phyloP scores from a whole-genome alignment of 192 early-diverging fungal genomes.

The Chytriomyces hyalinus region DNA sequence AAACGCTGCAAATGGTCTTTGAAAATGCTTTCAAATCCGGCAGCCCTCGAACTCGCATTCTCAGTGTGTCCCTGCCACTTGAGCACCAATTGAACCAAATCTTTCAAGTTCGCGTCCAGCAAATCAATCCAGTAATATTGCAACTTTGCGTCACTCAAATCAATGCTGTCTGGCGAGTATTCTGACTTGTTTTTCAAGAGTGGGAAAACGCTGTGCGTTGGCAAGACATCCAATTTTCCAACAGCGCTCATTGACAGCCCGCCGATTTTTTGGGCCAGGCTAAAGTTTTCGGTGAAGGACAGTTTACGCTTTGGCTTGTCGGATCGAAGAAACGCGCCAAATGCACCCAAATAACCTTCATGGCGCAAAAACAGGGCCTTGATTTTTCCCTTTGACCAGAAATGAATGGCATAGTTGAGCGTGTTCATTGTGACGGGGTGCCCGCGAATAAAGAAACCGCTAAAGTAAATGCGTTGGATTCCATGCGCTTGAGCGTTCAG shows the following conservation, averaged over 20 bases:
- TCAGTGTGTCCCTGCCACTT: conserved; percentile 42
- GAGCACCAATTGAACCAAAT: conserved; percentile 67
- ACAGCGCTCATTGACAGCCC: conserved; percentile 57
- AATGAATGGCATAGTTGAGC: conserved; percentile 92
- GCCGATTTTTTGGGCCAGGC: conserved; percentile 61
- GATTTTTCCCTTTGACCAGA: conserved; percentile 95
- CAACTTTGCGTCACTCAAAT: conserved; percentile 56
- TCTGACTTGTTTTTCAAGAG: conserved; percentile 54
- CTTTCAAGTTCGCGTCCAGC: conserved; percentile 68
- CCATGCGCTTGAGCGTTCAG: conserved; percentile 93
- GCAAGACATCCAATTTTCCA: conserved; percentile 69
- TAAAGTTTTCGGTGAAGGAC: conserved; percentile 89
- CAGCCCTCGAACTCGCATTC: conserved; percentile 35
- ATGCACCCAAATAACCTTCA: conserved; percentile 95
- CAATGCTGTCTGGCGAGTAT: conserved; percentile 75
- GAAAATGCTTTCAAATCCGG: conserved; percentile 69
- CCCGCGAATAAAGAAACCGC: conserved; percentile 95
- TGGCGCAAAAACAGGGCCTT: conserved; percentile 95
- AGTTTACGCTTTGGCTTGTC: conserved; percentile 20
- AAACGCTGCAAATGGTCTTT: conserved; percentile 67
- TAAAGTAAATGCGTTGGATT: conserved; percentile 91
- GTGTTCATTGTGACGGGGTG: conserved; percentile 98
- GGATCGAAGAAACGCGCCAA: conserved; percentile 82
- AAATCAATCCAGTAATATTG: conserved; percentile 79
- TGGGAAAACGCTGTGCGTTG: conserved; percentile 63